These are phyloP conservation scores for Penicillium verhagenii DNA, from an alignment of 495 filamentous ascomycete genomes.

Conservation along the genomic window DNA sequence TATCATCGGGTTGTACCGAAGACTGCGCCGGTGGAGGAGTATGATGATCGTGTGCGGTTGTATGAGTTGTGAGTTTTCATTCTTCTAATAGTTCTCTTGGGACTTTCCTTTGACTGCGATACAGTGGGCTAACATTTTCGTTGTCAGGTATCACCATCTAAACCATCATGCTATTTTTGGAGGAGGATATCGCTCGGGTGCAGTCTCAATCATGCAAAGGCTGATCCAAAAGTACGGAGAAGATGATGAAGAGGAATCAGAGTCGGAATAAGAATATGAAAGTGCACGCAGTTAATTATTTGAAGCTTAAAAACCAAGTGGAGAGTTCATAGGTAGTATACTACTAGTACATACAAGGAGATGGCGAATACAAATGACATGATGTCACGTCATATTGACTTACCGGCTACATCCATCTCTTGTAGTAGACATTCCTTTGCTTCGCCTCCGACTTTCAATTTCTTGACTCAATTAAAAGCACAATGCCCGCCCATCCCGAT, in stretches of 20 bases:
- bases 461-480: too few relatives aligned
- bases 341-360: too few relatives aligned
- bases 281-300: not conserved
- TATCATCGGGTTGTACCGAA: slow-evolving; percentile 74
- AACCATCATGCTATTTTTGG: slow-evolving; percentile 89
- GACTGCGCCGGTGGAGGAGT: slow-evolving; percentile 79
- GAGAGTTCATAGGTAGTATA: too few relatives aligned
- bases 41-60: slow-evolving; percentile 73
- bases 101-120: not conserved
- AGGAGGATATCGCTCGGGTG: slow-evolving; percentile 68
- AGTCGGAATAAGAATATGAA: not conserved
- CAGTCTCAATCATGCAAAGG: slow-evolving; percentile 71
- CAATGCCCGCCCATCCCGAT: slow-evolving; percentile 36
- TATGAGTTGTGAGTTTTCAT: slow-evolving; percentile 81
- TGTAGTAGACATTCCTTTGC: too few relatives aligned
- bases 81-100: too few relatives aligned
- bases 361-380: too few relatives aligned
- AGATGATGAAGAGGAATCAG: not conserved
- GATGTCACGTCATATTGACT: too few relatives aligned
- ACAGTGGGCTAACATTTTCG: not conserved
- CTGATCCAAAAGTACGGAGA: slow-evolving; percentile 65
- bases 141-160: slow-evolving; percentile 78
- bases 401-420: too few relatives aligned
- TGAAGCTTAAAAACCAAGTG: too few relatives aligned
- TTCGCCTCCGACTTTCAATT: too few relatives aligned